Base-by-base conservation (phyloP, 2,329 filamentous ascomycete species). In the Berkeleyomyces basicola region DNA sequence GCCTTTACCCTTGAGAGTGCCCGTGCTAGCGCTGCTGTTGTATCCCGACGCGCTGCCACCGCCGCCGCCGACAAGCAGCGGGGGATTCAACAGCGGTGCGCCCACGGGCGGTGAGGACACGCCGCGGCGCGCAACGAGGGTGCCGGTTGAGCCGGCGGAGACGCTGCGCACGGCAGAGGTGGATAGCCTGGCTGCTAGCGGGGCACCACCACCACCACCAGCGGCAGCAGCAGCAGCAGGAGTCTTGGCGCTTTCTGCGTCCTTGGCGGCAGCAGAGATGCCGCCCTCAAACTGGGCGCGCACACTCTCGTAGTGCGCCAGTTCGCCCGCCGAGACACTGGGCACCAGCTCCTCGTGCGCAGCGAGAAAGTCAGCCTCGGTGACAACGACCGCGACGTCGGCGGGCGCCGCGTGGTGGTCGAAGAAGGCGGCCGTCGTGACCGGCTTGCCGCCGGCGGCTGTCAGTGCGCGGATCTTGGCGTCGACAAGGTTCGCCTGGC, bases 401-500 rank as follows among this genome's bases (percentile, higher is more conserved):
- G 88, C 87, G 9, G 85, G 79, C 0, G 82, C 88, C 11, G 92
- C 90, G 67, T 88, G 79, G 74, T 97, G 92, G 71, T 99, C 93
- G 71, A 99, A 99, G 76, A 91, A 99, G 74, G 93, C 91, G 0
- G 91, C 92, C 1, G 92, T 95, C 1, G 87, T 88, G 66, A 96
- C 81, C 4, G 79, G 76, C 51, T 78, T 74, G 66, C 67, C 69
- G 3, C 71, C 71, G 53, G 73, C 73, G 2, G 75, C 72, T 68
- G 88, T 88, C 71, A 95, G 77, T 3, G 79, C 77, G 31, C 81
- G 80, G 67, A 99, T 87, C 72, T 93, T 93, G 59, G 82, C 78
- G 71, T 99, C 93, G 2, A 97, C 91, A 1, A 82, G 79, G 1
- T 83, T 81, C 1, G 93, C 90, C 71, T 95, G 89, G 4, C 93